Base-by-base conservation (phyloP, 1,284 basidiomycete species). In the Sanghuangporus weigelae region DNA sequence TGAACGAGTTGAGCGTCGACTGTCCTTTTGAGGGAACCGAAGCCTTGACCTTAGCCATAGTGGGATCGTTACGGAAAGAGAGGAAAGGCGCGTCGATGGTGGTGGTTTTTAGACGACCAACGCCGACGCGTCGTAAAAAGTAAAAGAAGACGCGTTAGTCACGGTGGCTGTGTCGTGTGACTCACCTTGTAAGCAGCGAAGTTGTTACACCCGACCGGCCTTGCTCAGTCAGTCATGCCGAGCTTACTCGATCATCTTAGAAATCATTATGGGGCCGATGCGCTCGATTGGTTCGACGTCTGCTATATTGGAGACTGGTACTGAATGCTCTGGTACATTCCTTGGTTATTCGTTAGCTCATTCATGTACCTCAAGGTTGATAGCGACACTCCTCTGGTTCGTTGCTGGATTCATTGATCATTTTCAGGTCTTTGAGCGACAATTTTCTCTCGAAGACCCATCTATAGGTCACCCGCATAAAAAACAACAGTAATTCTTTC, bases 1-100 rank as follows among this genome's bases (percentile, higher is more conserved):
- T 86, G 70, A 87, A 90, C 1, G 81, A 77, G 0, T 76, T 77
- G 21, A 90, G 77, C 2, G 82, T 74, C 62, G 80, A 80, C 69
- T 89, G 87, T 26, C 76, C 77, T 65, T 80, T 80, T 3, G 69
- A 67, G 66, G 72, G 63, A 51, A 72, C 64, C 63, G 79, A 78
- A 66, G 75, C 42, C 31, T 68, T 69, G 11, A 65, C 72, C 68
- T 81, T 84, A 51, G 79, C 73, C 85, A 87, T 87, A 67, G 66
- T 74, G 54, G 21, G 14, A 7, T 26, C 31, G n/a, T n/a, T 26
- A 48, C 59, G 10, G 49, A 42, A 8, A 50, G 49, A 11, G 44
- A 51, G 63, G 44, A 57, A 42, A 26, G 50, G 7, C 55, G 62
- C 62, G 60, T 21, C 7, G 7, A 7, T 46, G 44, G n/a, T 46